phyloP scores from a whole-genome alignment of 2,329 filamentous ascomycete genomes.

The Xylaria sp. region DNA sequence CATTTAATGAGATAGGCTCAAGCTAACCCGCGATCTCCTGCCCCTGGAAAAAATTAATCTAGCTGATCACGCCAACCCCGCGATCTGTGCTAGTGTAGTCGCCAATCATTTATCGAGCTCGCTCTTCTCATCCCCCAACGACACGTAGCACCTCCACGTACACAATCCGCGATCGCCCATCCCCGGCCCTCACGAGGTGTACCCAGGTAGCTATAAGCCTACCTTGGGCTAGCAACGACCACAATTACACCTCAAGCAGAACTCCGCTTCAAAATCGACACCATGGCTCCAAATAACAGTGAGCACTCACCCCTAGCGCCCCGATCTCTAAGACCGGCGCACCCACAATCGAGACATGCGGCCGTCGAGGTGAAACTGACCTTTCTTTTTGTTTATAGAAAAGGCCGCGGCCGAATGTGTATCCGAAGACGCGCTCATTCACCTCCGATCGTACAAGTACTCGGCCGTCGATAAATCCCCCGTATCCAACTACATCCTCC shows the following conservation, averaged over 20 bases:
- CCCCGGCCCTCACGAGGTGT: no score
- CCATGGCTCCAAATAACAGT: slow-evolving; percentile 49
- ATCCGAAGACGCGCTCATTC: slow-evolving; percentile 87
- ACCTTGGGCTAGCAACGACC: no score
- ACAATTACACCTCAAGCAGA: no score
- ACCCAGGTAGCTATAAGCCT: no score
- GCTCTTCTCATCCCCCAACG: no score
- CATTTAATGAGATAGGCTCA: neutral
- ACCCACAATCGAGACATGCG: neutral
- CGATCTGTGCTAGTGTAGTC: slow-evolving; percentile 12
- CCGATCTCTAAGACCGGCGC: neutral
- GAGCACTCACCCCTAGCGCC: slow-evolving; percentile 30
- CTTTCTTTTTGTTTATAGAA: slow-evolving; percentile 41
- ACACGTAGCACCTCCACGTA: no score
- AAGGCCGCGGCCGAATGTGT: slow-evolving; percentile 72
- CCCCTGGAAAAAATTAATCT: slow-evolving; percentile 13
- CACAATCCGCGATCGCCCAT: no score
- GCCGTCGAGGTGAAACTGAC: slow-evolving; percentile 16
- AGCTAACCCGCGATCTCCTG: slow-evolving; percentile 20
- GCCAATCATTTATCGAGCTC: no score
- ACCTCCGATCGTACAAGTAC: slow-evolving; percentile 96
- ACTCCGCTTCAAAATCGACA: slow-evolving; percentile 14
- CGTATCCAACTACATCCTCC: slow-evolving; percentile 90
- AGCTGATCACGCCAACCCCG: slow-evolving; percentile 14
- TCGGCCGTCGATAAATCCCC: slow-evolving; percentile 95